Evolutionary conservation across 2,329 filamentous ascomycete species (phyloP), one percentile per base, ranked within the genome.

Genomic region (Arthrobotrys pseudoclavata): DNA sequence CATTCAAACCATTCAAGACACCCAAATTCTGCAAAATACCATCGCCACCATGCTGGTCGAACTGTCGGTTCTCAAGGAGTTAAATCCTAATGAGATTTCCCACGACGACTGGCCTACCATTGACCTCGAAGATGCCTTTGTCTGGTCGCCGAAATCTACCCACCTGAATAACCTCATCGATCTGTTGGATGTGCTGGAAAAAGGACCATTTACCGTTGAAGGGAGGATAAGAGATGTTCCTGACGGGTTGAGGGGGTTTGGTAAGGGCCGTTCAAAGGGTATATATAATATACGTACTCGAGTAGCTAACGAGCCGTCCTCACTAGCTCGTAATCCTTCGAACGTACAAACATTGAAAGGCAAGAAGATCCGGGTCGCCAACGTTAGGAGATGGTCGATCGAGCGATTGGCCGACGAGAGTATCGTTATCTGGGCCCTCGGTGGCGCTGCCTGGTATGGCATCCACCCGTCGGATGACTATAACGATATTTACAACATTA

Each of bases 341-440:
- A 34, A 60, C 50, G 50, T 64, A 10, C 62, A 69, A 20, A 50
- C 40, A 18, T 6, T 60, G 15, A 60, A 60, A 40, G 55, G 55
- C 12, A 60, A 60, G 12, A 60, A 47, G 3, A 55, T 81, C 15
- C 45, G 48, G 40, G 24, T 81, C 62, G 62, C 63, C 20, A 76
- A 74, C n/a, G 79, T 80, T 31, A 47, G 68, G 57, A 79, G 75
- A 31, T 80, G 80, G 69, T 76, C 70, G 24, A 80, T 81, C 15
- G 79, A 81, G 47, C 60, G 74, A 15, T 55, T 74, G 10, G 29
- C 53, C n/a, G 79, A 80, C 45, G 78, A 79, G 26, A 66, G 64
- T 22, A 79, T 80, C 29, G 77, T 79, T 22, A 81, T 81, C 13
- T 81, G 80, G 80, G 80, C 79, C 12, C 67, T 81, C 4, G 80